Evolutionary conservation across 306 rosid species (phyloP).

Genomic region (Citrullus mucosospermus): DNA sequence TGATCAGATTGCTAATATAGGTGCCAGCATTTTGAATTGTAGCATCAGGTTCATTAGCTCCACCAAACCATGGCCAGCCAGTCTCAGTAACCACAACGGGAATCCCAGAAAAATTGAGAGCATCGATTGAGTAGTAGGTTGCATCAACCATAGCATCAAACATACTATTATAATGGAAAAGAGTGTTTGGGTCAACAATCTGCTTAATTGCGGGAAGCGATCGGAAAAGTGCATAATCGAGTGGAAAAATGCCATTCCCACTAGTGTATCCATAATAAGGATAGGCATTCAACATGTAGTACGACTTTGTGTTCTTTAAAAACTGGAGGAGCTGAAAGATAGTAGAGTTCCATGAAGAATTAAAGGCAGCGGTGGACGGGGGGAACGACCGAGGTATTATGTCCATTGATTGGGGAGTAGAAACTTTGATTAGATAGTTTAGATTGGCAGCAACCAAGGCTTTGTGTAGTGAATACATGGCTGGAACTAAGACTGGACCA

Average conservation of each 20-base stretch:
- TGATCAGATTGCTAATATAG: conserved; percentile 49
- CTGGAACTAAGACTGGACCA: conserved; percentile 65
- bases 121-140: conserved; percentile 61
- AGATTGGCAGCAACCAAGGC: conserved; percentile 76
- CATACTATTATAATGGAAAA: conserved; percentile 74
- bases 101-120: conserved; percentile 51
- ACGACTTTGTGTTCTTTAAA: conserved; percentile 53
- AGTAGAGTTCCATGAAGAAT: conserved; percentile 59
- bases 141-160: conserved; percentile 97
- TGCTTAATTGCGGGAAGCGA: conserved; percentile 78
- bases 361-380: conserved; percentile 69
- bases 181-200: conserved; percentile 88
- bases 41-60: conserved; percentile 68
- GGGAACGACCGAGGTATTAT: conserved; percentile 71
- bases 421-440: conserved; percentile 58
- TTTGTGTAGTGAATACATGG: conserved; percentile 58
- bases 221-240: conserved; percentile 76
- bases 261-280: conserved; percentile 51
- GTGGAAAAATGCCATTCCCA: conserved; percentile 67
- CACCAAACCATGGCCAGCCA: conserved; percentile 87
- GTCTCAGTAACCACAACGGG: conserved; percentile 72
- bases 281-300: conserved; percentile 55
- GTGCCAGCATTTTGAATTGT: conserved; percentile 55
- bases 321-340: conserved; percentile 53
- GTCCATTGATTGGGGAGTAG: conserved; percentile 80